Evolutionary conservation across 805 yeast genomes (phyloP).

Genomic region (Torulaspora indica): DNA sequence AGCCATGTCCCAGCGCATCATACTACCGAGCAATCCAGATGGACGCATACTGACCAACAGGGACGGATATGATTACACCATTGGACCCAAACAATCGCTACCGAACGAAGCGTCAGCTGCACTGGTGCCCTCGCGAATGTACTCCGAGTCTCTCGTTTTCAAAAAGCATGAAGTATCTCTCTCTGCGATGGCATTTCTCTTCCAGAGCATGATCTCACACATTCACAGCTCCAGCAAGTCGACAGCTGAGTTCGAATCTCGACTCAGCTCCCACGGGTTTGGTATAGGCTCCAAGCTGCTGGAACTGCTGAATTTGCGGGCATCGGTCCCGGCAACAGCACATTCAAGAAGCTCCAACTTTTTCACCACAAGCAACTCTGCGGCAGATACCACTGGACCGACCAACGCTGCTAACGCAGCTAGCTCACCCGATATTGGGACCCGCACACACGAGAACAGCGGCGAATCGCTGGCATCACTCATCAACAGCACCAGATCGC

Average conservation of each 20-base stretch:
- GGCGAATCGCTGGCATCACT: slow-evolving; percentile 23
- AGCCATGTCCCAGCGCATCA: slow-evolving; percentile 27
- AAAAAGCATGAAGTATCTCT: slow-evolving; percentile 51
- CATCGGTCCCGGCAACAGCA: slow-evolving; percentile 25
- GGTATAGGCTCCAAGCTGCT: slow-evolving; percentile 65
- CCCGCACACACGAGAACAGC: slow-evolving; percentile 10
- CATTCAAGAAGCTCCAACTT: slow-evolving; percentile 19
- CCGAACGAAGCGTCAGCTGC: slow-evolving; percentile 23
- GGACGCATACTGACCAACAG: slow-evolving; percentile 8
- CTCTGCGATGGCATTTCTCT: slow-evolving; percentile 63
- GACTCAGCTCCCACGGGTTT: slow-evolving; percentile 69
- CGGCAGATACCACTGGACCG: slow-evolving; percentile 3
- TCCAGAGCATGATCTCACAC: slow-evolving; percentile 66
- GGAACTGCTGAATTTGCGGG: slow-evolving; percentile 47
- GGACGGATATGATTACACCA: slow-evolving; percentile 31
- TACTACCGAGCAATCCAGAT: slow-evolving; percentile 27
- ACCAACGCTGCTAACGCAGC: slow-evolving; percentile 7
- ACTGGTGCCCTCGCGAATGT: slow-evolving; percentile 22
- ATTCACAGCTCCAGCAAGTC: slow-evolving; percentile 56
- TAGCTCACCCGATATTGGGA: slow-evolving; percentile 5
- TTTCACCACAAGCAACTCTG: slow-evolving; percentile 7
- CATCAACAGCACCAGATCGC: slow-evolving; percentile 32
- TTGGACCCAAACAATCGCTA: slow-evolving; percentile 31
- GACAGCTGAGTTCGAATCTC: slow-evolving; percentile 55
- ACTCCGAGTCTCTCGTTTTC: slow-evolving; percentile 25